Base-by-base conservation (phyloP, 352 stramenopile species). In the Pythium sukuiense region DNA sequence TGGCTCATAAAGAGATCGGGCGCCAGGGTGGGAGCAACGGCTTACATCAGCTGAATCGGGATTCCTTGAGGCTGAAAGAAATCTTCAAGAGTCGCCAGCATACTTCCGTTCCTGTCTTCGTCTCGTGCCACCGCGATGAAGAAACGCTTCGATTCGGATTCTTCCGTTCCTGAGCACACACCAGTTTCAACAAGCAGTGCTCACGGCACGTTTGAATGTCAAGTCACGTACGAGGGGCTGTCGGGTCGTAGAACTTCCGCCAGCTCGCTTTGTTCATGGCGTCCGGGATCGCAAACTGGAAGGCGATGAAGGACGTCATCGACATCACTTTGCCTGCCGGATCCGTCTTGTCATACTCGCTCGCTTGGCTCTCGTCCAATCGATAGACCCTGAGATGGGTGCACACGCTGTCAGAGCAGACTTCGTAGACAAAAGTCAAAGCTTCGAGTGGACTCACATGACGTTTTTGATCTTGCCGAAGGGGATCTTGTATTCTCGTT, bases 281-380 rank as follows among this genome's bases (percentile, higher is more conserved):
- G 29, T 68, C 29, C 6, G 65, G 55, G 26, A 72, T 60, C 2
- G 53, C 45, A 29, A 72, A 68, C 48, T 68, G 55, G 29, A 72
- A 39, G 8, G 65, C 59, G 37, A 72, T 53, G 20, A 72, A 65
- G 32, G 65, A 72, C 5, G 35, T 55, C 5, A 46, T 59, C 13
- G 65, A 39, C 65, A 72, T 72, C 14, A 72, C 50, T 48, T 61
- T 59, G 9, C 61, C 59, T 2, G 52, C 65, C 39, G 59, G 65
- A 41, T 70, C 63, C 1, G 18, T 56, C 13, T 14, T 55, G 29
- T 63, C 48, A 29, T 55, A 52, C 18, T 52, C 16, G 12, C 27
- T n/a, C 6, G 39, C 48, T 55, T 61, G 55, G 27, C 59, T 39
- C 37, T 27, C 6, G 12, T 57, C 43, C 55, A 52, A 64, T 46